phyloP scores from a whole-genome alignment of 306 rosid genomes.

The Vigna radiata region DNA sequence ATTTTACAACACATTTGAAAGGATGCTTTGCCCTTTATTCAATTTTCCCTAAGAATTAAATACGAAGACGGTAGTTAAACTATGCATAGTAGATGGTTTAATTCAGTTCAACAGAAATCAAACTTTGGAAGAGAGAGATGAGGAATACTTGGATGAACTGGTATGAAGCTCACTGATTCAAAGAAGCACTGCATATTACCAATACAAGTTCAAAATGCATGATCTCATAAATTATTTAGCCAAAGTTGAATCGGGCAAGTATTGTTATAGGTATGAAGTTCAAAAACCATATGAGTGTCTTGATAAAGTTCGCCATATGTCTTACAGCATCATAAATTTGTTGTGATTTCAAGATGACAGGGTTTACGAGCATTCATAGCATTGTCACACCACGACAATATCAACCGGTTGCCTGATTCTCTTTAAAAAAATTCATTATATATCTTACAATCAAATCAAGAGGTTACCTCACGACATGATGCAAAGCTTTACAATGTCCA shows the following conservation, averaged over 20 bases:
- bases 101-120: neutral
- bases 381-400: no score
- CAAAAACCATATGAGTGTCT: neutral
- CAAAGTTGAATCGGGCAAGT: neutral
- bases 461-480: conserved; percentile 8
- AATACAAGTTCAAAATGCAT: conserved; percentile 35
- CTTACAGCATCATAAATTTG: neutral
- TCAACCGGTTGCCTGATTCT: neutral
- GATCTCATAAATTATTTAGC: conserved; percentile 40
- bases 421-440: neutral
- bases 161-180: conserved; percentile 41
- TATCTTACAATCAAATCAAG: neutral
- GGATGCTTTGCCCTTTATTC: neutral
- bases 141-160: conserved; percentile 44
- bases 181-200: neutral
- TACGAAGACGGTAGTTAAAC: conserved; percentile 7
- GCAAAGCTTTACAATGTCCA: no score
- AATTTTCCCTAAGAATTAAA: conserved; percentile 44
- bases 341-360: no score
- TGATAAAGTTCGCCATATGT: no score
- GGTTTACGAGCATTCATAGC: no score
- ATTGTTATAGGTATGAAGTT: conserved; percentile 24
- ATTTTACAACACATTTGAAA: no score
- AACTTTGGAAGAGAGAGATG: conserved; percentile 38
- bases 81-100: conserved; percentile 52